These are phyloP conservation scores for Coniochaeta hoffmannii DNA, from an alignment of 2,329 filamentous ascomycete species.

Conservation along the genomic window DNA sequence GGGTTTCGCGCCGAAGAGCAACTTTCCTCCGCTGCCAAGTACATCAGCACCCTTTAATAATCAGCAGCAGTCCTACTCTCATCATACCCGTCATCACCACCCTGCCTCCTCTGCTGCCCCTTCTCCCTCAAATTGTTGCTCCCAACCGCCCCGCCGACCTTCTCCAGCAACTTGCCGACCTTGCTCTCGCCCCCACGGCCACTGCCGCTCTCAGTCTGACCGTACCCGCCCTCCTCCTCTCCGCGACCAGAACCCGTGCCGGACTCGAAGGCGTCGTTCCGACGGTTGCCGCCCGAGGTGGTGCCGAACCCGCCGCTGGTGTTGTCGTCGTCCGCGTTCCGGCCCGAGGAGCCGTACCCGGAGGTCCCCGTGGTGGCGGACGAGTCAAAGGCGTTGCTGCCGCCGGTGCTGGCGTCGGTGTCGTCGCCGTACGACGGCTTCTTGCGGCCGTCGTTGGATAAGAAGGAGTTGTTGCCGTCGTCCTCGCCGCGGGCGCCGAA, in stretches of 20 bases:
- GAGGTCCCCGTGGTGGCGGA: not conserved
- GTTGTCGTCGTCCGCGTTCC: slow-evolving; percentile 6
- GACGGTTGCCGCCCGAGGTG: slow-evolving; percentile 7
- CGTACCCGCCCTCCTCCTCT: slow-evolving; percentile 10
- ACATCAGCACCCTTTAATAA: not conserved
- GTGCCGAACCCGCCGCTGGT: slow-evolving; percentile 3
- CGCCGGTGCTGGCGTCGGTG: not conserved
- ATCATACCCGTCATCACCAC: not conserved
- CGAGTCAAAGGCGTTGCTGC: not conserved
- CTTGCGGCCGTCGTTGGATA: slow-evolving; percentile 6
- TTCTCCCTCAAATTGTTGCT: slow-evolving; percentile 39
- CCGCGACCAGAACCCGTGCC: slow-evolving; percentile 11
- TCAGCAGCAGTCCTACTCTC: not conserved
- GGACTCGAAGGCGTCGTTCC: slow-evolving; percentile 7
- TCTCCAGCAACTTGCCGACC: slow-evolving; percentile 51
- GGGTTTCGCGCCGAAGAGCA: not conserved
- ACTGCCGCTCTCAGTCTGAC: too few species aligned
- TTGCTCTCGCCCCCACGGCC: slow-evolving; percentile 34
- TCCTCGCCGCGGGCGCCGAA: not conserved
- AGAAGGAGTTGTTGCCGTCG: slow-evolving; percentile 10
- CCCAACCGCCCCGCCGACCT: slow-evolving; percentile 42
- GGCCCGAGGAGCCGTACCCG: slow-evolving; percentile 8
- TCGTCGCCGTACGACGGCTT: not conserved
- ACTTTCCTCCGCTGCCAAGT: not conserved
- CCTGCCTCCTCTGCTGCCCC: slow-evolving; percentile 34